Evolutionary conservation across 331 rosid species (phyloP), one percentile per base, ranked within the genome.

Genomic region (Rosa hybrid): DNA sequence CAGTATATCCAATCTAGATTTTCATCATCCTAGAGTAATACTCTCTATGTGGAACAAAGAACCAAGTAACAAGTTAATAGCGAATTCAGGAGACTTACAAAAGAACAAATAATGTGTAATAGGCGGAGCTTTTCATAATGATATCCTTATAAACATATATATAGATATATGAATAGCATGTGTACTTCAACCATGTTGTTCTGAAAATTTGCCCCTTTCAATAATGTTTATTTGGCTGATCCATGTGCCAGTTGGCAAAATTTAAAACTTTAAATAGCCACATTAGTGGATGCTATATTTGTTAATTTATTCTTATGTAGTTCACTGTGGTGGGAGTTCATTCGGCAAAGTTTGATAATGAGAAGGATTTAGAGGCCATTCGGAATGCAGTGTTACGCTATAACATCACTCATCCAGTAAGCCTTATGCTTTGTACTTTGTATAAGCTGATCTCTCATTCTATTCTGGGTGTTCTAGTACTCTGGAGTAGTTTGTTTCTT

Each of bases 371-470:
- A 78, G 97, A 93, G 87, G 98, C 99, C 80, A 93, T 95, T 83
- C 97, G 94, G 88, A 93, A 90, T 81, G 98, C 99, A n/a, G 98
- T 95, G 77, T 84, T 95, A 77, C 99, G 99, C 83, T 95, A 93
- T 86, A 88, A 83, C 81, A 90, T 95, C 77, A 89, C 91, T 87
- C 99, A 95, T 84, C 99, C 99, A 12, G 99, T 95, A 90, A 87
- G 92, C 78, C 64, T 82, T 72, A 68, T 65, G 54, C 16, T 77
- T 70, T 78, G 27, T 60, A 27, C 56, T 51, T 74, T 0, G 25
- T 54, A 42, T 41, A 51, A 56, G 59, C 68, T 18, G 71, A 60
- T 81, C 38, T 68, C 67, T 59, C 44, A 48, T 17, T 44, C 30
- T 60, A 45, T 67, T 30, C 20, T 18, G 48, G 49, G 51, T 77